Evolutionary conservation across 208 protist species (phyloP).

Genomic region (Naegleria lovaniensis): DNA sequence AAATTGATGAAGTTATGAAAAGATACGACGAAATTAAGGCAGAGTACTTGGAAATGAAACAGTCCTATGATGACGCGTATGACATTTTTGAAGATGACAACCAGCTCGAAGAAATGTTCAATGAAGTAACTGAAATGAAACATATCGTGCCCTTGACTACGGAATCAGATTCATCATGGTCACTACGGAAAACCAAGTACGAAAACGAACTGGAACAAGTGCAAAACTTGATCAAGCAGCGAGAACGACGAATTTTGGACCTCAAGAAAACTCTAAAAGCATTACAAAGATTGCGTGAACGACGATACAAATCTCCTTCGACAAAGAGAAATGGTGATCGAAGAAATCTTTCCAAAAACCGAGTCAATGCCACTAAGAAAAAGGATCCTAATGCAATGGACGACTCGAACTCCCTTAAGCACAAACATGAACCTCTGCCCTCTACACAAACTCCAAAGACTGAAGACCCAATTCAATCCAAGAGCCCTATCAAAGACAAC

Average conservation of each 20-base stretch:
- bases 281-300: background rate
- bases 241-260: background rate
- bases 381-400: background rate
- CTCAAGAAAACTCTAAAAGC: background rate
- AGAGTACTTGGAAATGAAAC: background rate
- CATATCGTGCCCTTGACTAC: background rate
- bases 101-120: background rate
- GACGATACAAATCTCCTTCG: background rate
- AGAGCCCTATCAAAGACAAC: too few species aligned
- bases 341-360: background rate
- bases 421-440: too few species aligned
- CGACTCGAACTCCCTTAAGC: too few species aligned
- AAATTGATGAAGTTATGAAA: background rate
- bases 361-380: background rate
- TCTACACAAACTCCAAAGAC: too few species aligned
- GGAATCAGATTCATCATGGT: background rate
- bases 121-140: background rate
- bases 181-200: background rate
- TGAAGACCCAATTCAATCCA: too few species aligned
- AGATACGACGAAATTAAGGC: conserved; percentile 1
- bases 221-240: background rate
- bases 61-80: background rate
- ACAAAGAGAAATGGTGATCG: background rate
- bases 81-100: background rate
- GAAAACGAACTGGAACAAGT: background rate